A percentile compares a stretch with the other conserved stretches of the same genome.
Evolutionary conservation across 2,329 filamentous ascomycete genomes (phyloP).

Genomic region (Aspergillaceae sp.): DNA sequence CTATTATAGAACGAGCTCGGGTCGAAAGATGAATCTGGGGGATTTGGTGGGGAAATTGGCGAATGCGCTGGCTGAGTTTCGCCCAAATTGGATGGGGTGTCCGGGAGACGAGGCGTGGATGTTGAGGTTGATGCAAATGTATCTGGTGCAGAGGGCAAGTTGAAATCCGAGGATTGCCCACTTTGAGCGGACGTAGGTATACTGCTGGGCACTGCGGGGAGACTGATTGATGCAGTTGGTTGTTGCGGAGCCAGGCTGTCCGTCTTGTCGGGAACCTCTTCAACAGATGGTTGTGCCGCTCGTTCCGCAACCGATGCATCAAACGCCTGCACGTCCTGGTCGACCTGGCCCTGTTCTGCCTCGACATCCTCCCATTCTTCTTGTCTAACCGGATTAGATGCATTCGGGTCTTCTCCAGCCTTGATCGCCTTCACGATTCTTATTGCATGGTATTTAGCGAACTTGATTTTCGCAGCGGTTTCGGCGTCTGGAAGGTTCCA

Average conservation of each 20-base stretch:
- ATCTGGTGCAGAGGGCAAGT: constrained; percentile 32
- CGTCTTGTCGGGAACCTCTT: constrained; percentile 52
- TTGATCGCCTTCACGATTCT: constrained; percentile 87
- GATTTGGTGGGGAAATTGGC: constrained; percentile 36
- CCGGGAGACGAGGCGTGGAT: constrained; percentile 21
- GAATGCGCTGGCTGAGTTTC: constrained; percentile 15
- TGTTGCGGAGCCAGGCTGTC: constrained; percentile 33
- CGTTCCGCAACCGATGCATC: constrained; percentile 37
- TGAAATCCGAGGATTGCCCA: constrained; percentile 21
- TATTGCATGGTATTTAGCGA: constrained; percentile 89
- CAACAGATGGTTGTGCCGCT: constrained; percentile 46
- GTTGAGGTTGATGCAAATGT: constrained; percentile 24
- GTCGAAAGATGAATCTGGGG: constrained; percentile 22
- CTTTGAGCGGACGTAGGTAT: constrained; percentile 17
- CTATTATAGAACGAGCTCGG: constrained; percentile 12
- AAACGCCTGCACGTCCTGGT: constrained; percentile 55
- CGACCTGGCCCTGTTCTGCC: constrained; percentile 51
- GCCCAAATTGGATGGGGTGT: constrained; percentile 20
- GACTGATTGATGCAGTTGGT: constrained; percentile 12
- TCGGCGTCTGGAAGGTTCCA: constrained; percentile 73
- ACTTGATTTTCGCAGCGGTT: constrained; percentile 79
- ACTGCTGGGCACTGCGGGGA: constrained; percentile 17
- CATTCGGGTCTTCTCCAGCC: constrained; percentile 84
- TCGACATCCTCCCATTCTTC: constrained; percentile 41
- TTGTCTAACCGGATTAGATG: constrained; percentile 66